Evolutionary conservation across 306 rosid genomes (phyloP).

Genomic region (Gastrolobium villosum): DNA sequence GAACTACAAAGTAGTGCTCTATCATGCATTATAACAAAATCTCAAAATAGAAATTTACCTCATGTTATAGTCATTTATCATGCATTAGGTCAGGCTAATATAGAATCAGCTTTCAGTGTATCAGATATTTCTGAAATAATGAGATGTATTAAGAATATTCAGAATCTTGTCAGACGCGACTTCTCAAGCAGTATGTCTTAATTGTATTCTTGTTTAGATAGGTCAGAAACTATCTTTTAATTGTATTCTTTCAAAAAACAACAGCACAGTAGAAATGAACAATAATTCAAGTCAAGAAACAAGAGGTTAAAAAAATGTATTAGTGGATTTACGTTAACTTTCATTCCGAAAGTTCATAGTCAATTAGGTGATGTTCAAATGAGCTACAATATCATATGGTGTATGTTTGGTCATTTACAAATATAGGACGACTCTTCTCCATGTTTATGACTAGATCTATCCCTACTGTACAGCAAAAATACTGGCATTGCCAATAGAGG

Average conservation of each 20-base stretch:
- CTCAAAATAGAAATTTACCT: too few species aligned
- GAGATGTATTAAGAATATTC: constrained; percentile 12
- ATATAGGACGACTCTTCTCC: neutral
- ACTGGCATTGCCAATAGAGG: constrained; percentile 30
- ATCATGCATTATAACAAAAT: too few species aligned
- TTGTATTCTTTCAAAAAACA: constrained; percentile 2
- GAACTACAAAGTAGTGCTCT: too few species aligned
- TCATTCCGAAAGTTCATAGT: constrained; percentile 32
- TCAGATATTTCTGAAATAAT: neutral
- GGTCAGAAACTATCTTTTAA: constrained; percentile 9
- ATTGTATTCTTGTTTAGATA: neutral
- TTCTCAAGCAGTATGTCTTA: neutral
- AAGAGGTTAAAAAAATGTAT: neutral
- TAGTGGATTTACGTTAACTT: constrained; percentile 10
- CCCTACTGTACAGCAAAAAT: constrained; percentile 46
- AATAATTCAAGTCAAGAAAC: constrained; percentile 11
- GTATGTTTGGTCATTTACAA: constrained; percentile 32
- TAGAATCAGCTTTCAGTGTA: neutral
- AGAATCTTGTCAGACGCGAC: constrained; percentile 4
- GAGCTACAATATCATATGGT: constrained; percentile 33
- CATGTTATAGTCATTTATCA: too few species aligned
- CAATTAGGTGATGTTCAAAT: constrained; percentile 18
- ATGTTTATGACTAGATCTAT: constrained; percentile 29
- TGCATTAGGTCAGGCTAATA: neutral
- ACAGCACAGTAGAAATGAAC: constrained; percentile 19